Evolutionary conservation across 2,329 filamentous ascomycete species (phyloP), one percentile per base, ranked within the genome.

Genomic region (Zasmidium cellare): DNA sequence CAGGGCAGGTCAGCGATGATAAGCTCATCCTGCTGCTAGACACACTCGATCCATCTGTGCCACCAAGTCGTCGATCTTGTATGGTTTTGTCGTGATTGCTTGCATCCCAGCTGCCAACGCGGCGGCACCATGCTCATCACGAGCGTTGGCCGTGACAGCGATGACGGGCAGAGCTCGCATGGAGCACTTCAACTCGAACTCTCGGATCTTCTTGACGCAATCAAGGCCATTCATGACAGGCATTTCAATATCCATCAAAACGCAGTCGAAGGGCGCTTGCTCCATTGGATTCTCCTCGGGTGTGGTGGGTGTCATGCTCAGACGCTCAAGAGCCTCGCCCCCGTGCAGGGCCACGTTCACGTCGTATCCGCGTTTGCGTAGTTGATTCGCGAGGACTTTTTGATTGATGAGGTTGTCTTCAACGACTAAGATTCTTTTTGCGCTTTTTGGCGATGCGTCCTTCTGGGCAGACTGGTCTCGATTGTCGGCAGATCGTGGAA

Each of bases 191-290:
- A 50, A 23, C 50, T 71, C 64, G 49, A 64, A 58, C n/a, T 65
- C 60, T n/a, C 69, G 55, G 46, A 71, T 71, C 16, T 54, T 54
- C 12, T 61, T 50, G 2, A 65, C 58, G 45, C 67, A 70, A 3
- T 60, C 65, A 3, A 69, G 48, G 9, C 69, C 69, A 44, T 70
- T 63, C 59, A 68, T 68, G n/a, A 69, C 61, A 2, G 69, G 69
- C 69, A 71, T 71, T 56, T 71, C 69, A 19, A 70, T 61, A 49
- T 71, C 69, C 65, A 71, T 68, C 22, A 70, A 58, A 7, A 71
- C 59, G 14, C 69, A 45, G 45, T 63, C 60, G 16, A 71, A 65
- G 11, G 46, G 23, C 18, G 49, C 35, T 9, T 24, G 24, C 25
- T 52, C 51, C 18, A 53, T 25, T 9, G 50, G 47, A 25, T 28